phyloP scores from a whole-genome alignment of 1,139 yeast species.

The Geotrichum europaeum region DNA sequence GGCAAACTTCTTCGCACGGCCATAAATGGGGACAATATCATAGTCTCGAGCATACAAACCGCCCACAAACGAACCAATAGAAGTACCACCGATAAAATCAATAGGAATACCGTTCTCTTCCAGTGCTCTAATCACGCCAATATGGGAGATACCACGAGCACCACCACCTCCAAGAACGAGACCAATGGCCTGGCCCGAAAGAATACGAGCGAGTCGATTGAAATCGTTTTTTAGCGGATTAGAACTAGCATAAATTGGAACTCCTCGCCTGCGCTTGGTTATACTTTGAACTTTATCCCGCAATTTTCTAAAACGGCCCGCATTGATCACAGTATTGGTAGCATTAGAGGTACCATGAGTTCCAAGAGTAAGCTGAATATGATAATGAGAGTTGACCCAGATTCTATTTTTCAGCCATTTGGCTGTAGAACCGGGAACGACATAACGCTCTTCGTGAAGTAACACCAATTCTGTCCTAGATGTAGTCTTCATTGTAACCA shows the following conservation, averaged over 20 bases:
- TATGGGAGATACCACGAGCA: constrained; percentile 88
- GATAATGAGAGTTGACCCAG: constrained; percentile 95
- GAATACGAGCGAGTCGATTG: constrained; percentile 75
- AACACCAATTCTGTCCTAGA: constrained; percentile 85
- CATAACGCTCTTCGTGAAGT: constrained; percentile 76
- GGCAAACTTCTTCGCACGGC: constrained; percentile 81
- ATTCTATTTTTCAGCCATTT: constrained; percentile 77
- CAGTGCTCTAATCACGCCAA: constrained; percentile 87
- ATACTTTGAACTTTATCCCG: constrained; percentile 32
- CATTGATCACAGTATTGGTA: constrained; percentile 5
- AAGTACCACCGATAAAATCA: constrained; percentile 92
- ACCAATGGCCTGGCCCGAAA: constrained; percentile 92
- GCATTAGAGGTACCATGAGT: background rate
- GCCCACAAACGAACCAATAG: constrained; percentile 93
- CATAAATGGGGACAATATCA: constrained; percentile 84
- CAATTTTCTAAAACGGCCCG: constrained; percentile 25
- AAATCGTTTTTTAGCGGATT: constrained; percentile 78
- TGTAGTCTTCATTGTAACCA: constrained; percentile 71
- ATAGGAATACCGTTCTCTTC: constrained; percentile 92
- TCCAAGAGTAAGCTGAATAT: constrained; percentile 47
- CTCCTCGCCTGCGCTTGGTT: constrained; percentile 29
- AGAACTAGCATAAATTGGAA: constrained; percentile 40
- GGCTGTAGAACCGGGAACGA: constrained; percentile 77
- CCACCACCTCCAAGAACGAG: constrained; percentile 97
- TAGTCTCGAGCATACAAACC: constrained; percentile 91